phyloP scores from a whole-genome alignment of 208 protist genomes.

The Acanthamoeba divionensis region DNA sequence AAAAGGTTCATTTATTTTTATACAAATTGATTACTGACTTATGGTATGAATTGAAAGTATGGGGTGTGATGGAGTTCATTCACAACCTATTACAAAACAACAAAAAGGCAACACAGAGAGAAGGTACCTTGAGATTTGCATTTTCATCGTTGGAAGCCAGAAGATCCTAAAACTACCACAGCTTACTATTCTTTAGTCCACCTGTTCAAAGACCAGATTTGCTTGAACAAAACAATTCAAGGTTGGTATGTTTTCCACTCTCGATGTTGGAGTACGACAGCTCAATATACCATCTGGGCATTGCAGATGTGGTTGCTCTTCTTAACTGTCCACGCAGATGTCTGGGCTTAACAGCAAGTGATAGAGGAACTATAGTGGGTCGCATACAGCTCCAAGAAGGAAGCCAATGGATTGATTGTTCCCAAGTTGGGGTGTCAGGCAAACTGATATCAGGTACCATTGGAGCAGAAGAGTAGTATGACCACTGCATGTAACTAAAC shows the following conservation, averaged over 20 bases:
- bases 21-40: background rate
- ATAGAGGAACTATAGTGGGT: background rate
- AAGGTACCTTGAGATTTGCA: background rate
- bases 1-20: background rate
- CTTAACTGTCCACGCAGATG: background rate
- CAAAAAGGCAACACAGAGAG: background rate
- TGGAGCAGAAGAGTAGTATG: background rate
- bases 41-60: background rate
- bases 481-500: background rate
- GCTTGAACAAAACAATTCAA: background rate
- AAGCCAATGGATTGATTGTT: background rate
- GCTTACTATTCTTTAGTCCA: background rate
- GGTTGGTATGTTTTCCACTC: background rate
- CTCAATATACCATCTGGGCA: too few relatives aligned
- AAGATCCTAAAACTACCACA: background rate
- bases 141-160: background rate
- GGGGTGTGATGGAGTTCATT: conserved; percentile 7
- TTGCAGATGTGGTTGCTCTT: background rate
- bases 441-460: background rate
- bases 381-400: background rate
- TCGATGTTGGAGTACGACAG: background rate
- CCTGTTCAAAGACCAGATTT: background rate
- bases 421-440: background rate
- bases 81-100: background rate
- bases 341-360: background rate